Conservation (phyloP, 2,329 filamentous ascomycete species). For the Nannizziopsis arthrosporioides region DNA sequence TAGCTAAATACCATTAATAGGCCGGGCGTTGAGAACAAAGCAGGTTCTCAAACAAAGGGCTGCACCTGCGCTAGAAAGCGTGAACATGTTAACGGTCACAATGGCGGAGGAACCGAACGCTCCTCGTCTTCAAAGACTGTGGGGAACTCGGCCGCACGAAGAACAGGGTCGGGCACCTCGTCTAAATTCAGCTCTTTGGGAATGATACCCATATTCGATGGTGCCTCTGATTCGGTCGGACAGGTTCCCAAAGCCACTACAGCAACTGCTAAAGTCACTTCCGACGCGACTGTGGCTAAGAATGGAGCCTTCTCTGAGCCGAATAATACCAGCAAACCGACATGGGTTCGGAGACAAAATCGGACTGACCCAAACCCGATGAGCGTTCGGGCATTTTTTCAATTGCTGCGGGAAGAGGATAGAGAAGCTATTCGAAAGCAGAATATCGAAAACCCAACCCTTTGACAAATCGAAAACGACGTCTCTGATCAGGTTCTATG, state of each 20-base stretch:
- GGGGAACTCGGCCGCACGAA: not conserved
- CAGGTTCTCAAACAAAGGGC: not conserved
- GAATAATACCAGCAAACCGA: not conserved
- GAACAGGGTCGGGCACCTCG: not conserved
- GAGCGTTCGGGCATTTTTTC: slow-evolving; percentile 20
- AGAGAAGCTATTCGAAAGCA: slow-evolving; percentile 17
- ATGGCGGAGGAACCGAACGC: not conserved
- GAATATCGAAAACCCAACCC: slow-evolving; percentile 6
- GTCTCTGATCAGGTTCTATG: not conserved
- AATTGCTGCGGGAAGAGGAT: slow-evolving; percentile 20
- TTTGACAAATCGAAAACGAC: not conserved
- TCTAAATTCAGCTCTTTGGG: slow-evolving; percentile 8
- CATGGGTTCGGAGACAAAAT: slow-evolving; percentile 12
- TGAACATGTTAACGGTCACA: not conserved
- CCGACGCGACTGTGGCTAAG: not conserved
- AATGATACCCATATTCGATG: slow-evolving; percentile 23
- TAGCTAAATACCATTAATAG: not conserved
- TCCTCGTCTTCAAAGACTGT: too few relatives aligned
- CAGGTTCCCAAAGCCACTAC: not conserved
- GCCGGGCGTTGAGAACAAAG: not conserved
- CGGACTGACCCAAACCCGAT: slow-evolving; percentile 16
- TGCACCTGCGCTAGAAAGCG: slow-evolving; percentile 5
- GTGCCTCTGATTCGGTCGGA: slow-evolving; percentile 16
- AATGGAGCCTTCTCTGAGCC: not conserved
- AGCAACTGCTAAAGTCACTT: slow-evolving; percentile 2